Percentiles rank a stretch among this genome's conserved stretches.
Conservation (phyloP, 352 stramenopile genomes). For the Globisporangium lucens region DNA sequence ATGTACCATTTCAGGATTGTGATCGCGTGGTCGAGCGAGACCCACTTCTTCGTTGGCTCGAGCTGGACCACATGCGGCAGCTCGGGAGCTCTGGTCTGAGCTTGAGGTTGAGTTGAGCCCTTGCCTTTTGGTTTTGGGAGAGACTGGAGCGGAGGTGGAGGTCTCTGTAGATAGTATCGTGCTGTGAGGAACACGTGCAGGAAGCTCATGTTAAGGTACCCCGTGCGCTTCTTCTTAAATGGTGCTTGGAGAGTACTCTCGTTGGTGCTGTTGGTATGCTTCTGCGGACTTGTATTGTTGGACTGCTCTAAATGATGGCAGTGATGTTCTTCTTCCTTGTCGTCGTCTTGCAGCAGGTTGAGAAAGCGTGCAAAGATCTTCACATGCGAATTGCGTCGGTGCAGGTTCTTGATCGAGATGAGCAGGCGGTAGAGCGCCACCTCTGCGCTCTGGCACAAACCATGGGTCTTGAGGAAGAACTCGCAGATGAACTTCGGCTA, state of each 20-base stretch:
- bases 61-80: constrained; percentile 45
- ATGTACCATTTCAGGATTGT: constrained; percentile 60
- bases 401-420: constrained; percentile 61
- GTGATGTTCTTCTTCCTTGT: neutral
- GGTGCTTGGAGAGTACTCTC: neutral
- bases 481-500: constrained; percentile 69
- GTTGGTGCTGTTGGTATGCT: neutral
- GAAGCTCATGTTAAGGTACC: constrained; percentile 57
- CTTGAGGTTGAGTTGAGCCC: neutral
- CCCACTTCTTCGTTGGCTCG: constrained; percentile 50
- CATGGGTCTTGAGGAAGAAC: constrained; percentile 70
- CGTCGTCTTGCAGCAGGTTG: constrained; percentile 32
- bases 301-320: neutral
- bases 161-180: constrained; percentile 36
- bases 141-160: constrained; percentile 19
- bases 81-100: neutral
- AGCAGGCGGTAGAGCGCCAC: constrained; percentile 68
- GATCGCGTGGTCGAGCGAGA: constrained; percentile 63
- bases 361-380: constrained; percentile 70
- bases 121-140: constrained; percentile 12
- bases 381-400: constrained; percentile 45
- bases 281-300: too few species aligned
- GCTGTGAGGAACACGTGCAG: constrained; percentile 65
- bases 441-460: constrained; percentile 58
- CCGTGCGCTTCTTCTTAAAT: constrained; percentile 23